Conservation (phyloP, 73 alveolate species). For the Breviolum minutum region DNA sequence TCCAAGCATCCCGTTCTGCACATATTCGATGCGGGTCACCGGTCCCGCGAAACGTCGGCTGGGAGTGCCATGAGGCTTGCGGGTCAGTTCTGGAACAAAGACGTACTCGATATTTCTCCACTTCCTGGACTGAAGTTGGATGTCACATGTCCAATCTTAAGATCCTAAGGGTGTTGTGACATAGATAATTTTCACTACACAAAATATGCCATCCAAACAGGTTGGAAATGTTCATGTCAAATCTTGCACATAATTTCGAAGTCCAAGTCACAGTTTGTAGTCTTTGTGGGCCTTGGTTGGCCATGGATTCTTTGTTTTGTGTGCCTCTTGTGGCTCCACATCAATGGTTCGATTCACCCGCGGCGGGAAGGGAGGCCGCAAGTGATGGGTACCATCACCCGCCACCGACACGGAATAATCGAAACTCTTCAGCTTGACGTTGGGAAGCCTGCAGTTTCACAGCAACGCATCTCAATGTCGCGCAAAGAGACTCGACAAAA, state of each 20-base stretch:
- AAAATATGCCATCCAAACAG: too few relatives aligned
- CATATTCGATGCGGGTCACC: conserved; percentile 69
- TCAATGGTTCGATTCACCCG: conserved; percentile 77
- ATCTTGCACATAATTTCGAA: background rate
- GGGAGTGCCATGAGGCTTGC: conserved; percentile 74
- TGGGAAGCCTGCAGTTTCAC: conserved; percentile 31
- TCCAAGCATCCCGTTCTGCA: conserved; percentile 24
- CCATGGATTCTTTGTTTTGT: conserved; percentile 77
- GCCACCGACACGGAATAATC: conserved; percentile 29
- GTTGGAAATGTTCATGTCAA: too few relatives aligned
- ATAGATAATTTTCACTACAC: too few relatives aligned
- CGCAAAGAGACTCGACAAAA: background rate
- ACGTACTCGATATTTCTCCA: conserved; percentile 87
- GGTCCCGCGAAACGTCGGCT: conserved; percentile 76
- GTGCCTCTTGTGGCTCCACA: conserved; percentile 20
- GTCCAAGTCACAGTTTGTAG: conserved; percentile 44
- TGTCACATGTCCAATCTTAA: too few relatives aligned
- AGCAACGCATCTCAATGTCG: background rate
- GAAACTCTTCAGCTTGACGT: conserved; percentile 51
- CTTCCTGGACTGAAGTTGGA: background rate
- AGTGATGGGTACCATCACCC: conserved; percentile 6
- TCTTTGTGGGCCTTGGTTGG: conserved; percentile 89
- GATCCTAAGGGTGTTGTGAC: too few relatives aligned
- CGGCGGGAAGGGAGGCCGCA: conserved; percentile 83
- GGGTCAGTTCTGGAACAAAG: conserved; percentile 78